phyloP scores from a whole-genome alignment of 257 asterid genomes.

The Capsicum chinense region DNA sequence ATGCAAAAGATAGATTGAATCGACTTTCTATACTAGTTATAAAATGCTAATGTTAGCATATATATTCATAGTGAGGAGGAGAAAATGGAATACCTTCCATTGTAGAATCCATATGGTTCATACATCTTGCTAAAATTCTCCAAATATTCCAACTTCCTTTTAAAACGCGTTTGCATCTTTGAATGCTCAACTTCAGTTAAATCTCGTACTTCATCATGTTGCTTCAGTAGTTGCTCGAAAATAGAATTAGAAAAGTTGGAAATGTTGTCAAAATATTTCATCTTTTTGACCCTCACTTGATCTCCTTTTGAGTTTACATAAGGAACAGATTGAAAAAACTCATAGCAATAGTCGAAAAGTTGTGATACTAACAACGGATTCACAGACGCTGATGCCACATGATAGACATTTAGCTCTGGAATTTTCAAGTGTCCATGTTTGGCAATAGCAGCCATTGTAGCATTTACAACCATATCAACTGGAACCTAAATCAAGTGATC shows the following conservation, averaged over 20 bases:
- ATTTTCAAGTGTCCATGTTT: constrained; percentile 39
- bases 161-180: background rate
- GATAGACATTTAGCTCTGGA: background rate
- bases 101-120: constrained; percentile 7
- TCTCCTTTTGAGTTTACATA: background rate
- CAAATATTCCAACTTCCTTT: background rate
- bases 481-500: constrained; percentile 39
- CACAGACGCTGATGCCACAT: background rate
- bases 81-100: background rate
- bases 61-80: background rate
- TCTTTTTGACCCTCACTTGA: background rate
- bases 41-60: no score
- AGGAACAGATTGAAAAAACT: constrained; percentile 38
- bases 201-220: background rate
- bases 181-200: background rate
- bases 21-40: no score
- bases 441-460: constrained; percentile 50
- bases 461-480: constrained; percentile 48
- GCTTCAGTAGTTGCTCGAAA: background rate
- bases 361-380: background rate
- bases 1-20: no score
- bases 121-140: background rate
- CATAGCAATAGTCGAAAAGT: constrained; percentile 36
- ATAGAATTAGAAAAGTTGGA: background rate
- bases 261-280: background rate